Conservation (phyloP, 1,284 basidiomycete species). For the Lentinula novae-zelandiae region DNA sequence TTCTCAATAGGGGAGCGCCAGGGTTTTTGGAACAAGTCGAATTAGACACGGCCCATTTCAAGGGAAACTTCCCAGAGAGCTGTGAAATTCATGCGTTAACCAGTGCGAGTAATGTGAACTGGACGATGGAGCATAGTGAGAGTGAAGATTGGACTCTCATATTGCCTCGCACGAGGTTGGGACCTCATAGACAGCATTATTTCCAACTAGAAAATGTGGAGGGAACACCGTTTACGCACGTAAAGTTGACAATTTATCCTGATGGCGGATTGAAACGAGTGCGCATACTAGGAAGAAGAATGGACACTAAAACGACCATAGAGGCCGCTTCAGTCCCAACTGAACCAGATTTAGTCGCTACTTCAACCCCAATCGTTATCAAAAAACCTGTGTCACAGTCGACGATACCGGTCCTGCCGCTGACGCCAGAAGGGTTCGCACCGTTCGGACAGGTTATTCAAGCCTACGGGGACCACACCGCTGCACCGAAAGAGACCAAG, state of each 20-base stretch:
- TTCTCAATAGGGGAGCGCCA: conserved; percentile 49
- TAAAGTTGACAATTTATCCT: conserved; percentile 87
- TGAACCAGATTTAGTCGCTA: conserved; percentile 8
- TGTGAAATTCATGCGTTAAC: conserved; percentile 76
- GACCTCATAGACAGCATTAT: conserved; percentile 88
- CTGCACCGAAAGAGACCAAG: conserved; percentile 62
- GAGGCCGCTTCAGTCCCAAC: conserved; percentile 9
- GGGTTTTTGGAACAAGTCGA: conserved; percentile 79
- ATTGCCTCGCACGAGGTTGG: conserved; percentile 76
- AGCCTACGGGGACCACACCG: conserved; percentile 66
- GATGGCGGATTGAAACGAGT: conserved; percentile 96
- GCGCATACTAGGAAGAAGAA: conserved; percentile 72
- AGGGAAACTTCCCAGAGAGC: conserved; percentile 93
- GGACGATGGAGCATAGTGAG: conserved; percentile 33
- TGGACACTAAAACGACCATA: conserved; percentile 14
- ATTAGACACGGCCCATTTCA: conserved; percentile 94
- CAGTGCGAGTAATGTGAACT: conserved; percentile 40
- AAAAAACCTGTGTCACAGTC: neutral
- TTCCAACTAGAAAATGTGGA: conserved; percentile 74
- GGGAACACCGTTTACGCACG: conserved; percentile 70
- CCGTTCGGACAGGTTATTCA: conserved; percentile 87
- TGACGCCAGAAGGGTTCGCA: conserved; percentile 80
- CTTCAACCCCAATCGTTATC: neutral
- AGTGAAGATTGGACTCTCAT: conserved; percentile 71
- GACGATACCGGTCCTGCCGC: conserved; percentile 56